phyloP scores from a whole-genome alignment of 1,139 yeast species.

The Blastobotrys arbuscula region DNA sequence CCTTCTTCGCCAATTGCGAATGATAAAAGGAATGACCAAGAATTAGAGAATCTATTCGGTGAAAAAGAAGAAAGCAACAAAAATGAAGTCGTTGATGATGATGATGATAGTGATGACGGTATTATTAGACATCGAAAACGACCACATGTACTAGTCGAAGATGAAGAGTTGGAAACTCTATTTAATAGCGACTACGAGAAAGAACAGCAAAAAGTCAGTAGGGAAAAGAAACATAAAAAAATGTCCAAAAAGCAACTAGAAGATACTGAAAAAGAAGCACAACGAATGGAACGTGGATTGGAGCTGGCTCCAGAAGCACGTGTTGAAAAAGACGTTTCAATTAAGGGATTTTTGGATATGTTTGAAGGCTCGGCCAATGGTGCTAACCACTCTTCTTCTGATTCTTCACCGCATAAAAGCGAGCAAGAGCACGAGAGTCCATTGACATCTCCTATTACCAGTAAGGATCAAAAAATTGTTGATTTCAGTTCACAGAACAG shows the following conservation, averaged over 20 bases:
- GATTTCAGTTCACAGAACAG: neutral
- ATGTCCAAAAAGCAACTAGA: slow-evolving; percentile 29
- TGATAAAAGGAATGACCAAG: neutral
- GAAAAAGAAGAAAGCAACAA: neutral
- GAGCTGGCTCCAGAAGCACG: slow-evolving; percentile 27
- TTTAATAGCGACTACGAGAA: neutral
- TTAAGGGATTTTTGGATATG: slow-evolving; percentile 24
- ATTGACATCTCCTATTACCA: slow-evolving; percentile 10
- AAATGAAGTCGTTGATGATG: neutral
- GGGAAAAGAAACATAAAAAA: neutral
- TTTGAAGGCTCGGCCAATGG: slow-evolving; percentile 15
- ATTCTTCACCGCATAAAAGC: slow-evolving; percentile 8
- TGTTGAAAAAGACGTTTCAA: slow-evolving; percentile 23
- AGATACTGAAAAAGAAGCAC: slow-evolving; percentile 31
- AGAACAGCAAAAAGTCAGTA: neutral
- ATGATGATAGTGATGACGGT: slow-evolving; percentile 6
- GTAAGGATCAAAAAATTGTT: slow-evolving; percentile 6
- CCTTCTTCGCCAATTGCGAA: neutral
- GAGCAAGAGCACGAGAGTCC: slow-evolving; percentile 2
- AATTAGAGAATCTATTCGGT: neutral
- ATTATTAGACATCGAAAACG: slow-evolving; percentile 6
- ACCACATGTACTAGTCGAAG: neutral
- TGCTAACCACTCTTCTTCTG: neutral
- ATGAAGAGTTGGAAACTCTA: slow-evolving; percentile 1
- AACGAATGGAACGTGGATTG: slow-evolving; percentile 28